Base-by-base conservation (phyloP, 2,329 filamentous ascomycete genomes). In the Diaporthe velutina region DNA sequence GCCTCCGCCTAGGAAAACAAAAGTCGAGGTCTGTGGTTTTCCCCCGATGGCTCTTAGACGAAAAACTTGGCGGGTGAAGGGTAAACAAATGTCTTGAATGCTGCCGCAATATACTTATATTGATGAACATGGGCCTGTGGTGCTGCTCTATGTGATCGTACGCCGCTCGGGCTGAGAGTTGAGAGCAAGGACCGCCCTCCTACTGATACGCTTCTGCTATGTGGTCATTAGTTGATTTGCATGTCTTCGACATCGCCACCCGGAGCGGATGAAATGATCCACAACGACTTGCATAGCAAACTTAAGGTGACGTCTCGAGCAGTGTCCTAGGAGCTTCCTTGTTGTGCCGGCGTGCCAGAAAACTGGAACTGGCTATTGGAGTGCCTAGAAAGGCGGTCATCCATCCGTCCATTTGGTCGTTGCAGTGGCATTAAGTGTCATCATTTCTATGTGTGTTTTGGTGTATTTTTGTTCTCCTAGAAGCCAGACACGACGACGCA, bases 31-130 rank as follows among this genome's bases (percentile, higher is more conserved):
- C 64, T 64, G 60, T 33, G 60, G 35, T 68, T 52, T 54, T 30
- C 17, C 48, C 48, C 45, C 48, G 48, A 68, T 68, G 64, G 64
- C 48, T 54, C 64, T 25, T 68, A 68, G 64, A 68, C n/a, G 64
- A 68, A 68, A 52, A 68, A 68, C 15, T 33, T 40, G 64, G 64
- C 64, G 64, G 48, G 33, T 52, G 64, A 40, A 7, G 15, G 64
- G 45, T 68, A 68, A 68, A 54, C 33, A 40, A 68, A 68, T 68
- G 64, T 68, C 50, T 54, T 68, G 64, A 54, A 68, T 68, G 45
- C 40, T 68, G 48, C 17, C 33, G 64, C 64, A 68, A 68, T 68
- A 68, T 68, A 68, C 48, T 54, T 54, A 68, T 68, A 68, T 68
- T 68, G 48, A 54, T 40, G 64, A 68, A 38, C 1, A 13, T 19